Evolutionary conservation across 2,329 filamentous ascomycete genomes (phyloP).

Genomic region (Paramyrothecium sp.): DNA sequence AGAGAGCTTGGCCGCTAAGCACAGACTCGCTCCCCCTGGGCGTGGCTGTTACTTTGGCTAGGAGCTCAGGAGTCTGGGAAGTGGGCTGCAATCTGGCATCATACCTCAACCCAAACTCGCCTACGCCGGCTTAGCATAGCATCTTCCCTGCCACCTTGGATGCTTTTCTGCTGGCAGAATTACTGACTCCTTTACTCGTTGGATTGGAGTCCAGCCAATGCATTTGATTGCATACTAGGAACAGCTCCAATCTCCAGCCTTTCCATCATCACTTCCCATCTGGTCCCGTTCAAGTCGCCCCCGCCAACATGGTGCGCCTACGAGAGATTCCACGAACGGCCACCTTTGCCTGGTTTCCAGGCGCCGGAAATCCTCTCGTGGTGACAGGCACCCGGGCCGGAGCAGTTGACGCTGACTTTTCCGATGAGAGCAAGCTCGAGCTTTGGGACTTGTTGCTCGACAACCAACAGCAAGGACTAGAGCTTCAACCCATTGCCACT

Average conservation of each 20-base stretch:
- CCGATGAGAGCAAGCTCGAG: slow-evolving; percentile 93
- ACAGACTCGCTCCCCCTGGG: slow-evolving; percentile 14
- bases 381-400: slow-evolving; percentile 94
- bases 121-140: slow-evolving; percentile 18
- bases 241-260: background rate
- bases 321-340: slow-evolving; percentile 96
- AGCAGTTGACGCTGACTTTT: slow-evolving; percentile 95
- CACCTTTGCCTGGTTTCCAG: slow-evolving; percentile 95
- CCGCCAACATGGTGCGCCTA: slow-evolving; percentile 80
- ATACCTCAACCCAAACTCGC: slow-evolving; percentile 29
- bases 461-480: slow-evolving; percentile 69
- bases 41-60: slow-evolving; percentile 1
- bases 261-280: background rate
- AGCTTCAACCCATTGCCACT: slow-evolving; percentile 82
- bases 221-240: slow-evolving; percentile 13
- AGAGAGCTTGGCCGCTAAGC: slow-evolving; percentile 15
- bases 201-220: slow-evolving; percentile 16
- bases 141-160: slow-evolving; percentile 20
- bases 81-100: slow-evolving; percentile 45
- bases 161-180: slow-evolving; percentile 28
- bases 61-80: slow-evolving; percentile 27
- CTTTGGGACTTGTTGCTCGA: slow-evolving; percentile 92
- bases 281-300: slow-evolving; percentile 20
- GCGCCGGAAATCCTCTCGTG: slow-evolving; percentile 73
- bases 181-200: slow-evolving; percentile 16